These are phyloP conservation scores for Clonostachys rosea DNA, from an alignment of 2,329 filamentous ascomycete species.

Conservation along the genomic window DNA sequence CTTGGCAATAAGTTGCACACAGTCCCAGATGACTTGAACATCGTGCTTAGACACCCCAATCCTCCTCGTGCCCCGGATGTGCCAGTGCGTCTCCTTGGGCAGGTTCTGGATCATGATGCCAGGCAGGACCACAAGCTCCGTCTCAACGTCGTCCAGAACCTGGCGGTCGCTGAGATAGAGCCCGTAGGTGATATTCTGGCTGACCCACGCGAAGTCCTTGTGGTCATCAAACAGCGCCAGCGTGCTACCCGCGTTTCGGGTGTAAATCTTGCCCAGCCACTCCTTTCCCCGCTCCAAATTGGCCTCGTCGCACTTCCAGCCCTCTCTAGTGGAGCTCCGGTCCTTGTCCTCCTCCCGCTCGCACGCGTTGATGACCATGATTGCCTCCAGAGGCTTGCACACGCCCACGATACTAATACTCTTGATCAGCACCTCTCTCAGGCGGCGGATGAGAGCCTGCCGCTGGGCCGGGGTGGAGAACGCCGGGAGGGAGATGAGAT, in stretches of 20 bases:
- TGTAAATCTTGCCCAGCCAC: conserved; percentile 55
- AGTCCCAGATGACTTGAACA: conserved; percentile 15
- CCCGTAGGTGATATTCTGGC: conserved; percentile 51
- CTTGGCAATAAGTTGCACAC: conserved; percentile 12
- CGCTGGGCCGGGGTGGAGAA: conserved; percentile 35
- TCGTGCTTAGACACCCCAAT: conserved; percentile 18
- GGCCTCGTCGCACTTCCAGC: conserved; percentile 52
- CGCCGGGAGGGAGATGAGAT: conserved; percentile 44
- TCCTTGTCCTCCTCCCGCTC: conserved; percentile 53
- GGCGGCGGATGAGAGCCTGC: conserved; percentile 39
- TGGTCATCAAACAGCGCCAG: conserved; percentile 27
- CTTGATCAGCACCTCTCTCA: conserved; percentile 57
- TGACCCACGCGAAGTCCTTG: conserved; percentile 41
- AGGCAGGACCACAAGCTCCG: conserved; percentile 46
- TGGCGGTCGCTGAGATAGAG: conserved; percentile 51
- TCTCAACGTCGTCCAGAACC: conserved; percentile 48
- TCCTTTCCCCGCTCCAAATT: conserved; percentile 46
- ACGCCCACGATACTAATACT: conserved; percentile 53
- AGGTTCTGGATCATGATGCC: conserved; percentile 57
- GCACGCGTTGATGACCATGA: conserved; percentile 47
- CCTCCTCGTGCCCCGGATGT: conserved; percentile 25
- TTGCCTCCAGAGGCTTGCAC: conserved; percentile 57
- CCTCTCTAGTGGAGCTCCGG: conserved; percentile 44
- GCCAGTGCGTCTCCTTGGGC: conserved; percentile 46
- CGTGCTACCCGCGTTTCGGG: conserved; percentile 33